Conservation (phyloP, 257 asterid species). For the Petrea volubilis region DNA sequence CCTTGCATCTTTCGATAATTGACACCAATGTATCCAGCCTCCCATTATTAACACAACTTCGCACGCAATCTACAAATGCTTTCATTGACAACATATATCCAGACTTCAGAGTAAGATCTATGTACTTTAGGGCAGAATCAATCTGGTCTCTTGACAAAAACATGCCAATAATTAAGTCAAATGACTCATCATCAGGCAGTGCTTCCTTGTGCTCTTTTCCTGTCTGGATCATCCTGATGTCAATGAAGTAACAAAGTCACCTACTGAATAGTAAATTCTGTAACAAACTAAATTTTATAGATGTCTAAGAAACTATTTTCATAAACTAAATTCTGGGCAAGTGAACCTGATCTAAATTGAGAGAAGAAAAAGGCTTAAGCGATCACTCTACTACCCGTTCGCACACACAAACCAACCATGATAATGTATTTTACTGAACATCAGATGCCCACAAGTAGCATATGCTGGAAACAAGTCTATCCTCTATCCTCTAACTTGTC, state of each 20-base stretch:
- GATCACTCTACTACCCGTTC: neutral
- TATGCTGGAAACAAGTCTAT: neutral
- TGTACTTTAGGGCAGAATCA: constrained; percentile 66
- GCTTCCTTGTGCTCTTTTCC: constrained; percentile 72
- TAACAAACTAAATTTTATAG: constrained; percentile 1
- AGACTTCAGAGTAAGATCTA: constrained; percentile 63
- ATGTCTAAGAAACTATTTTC: neutral
- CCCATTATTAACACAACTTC: constrained; percentile 39
- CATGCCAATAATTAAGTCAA: constrained; percentile 73
- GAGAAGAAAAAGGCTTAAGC: neutral
- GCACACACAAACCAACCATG: neutral
- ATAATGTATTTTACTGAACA: neutral
- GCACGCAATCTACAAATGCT: constrained; percentile 56
- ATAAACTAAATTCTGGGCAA: constrained; percentile 4
- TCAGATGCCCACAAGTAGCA: neutral
- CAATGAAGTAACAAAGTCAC: constrained; percentile 35
- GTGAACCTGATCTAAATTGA: constrained; percentile 4
- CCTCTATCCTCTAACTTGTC: neutral
- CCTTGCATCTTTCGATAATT: constrained; percentile 92
- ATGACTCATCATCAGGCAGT: constrained; percentile 82
- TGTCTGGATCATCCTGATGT: constrained; percentile 73
- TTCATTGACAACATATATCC: constrained; percentile 64
- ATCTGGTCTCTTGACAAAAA: constrained; percentile 53
- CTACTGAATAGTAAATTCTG: constrained; percentile 19
- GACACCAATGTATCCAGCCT: constrained; percentile 73